Evolutionary conservation across 2,329 filamentous ascomycete species (phyloP).

Genomic region (Stemphylium lycopersici): DNA sequence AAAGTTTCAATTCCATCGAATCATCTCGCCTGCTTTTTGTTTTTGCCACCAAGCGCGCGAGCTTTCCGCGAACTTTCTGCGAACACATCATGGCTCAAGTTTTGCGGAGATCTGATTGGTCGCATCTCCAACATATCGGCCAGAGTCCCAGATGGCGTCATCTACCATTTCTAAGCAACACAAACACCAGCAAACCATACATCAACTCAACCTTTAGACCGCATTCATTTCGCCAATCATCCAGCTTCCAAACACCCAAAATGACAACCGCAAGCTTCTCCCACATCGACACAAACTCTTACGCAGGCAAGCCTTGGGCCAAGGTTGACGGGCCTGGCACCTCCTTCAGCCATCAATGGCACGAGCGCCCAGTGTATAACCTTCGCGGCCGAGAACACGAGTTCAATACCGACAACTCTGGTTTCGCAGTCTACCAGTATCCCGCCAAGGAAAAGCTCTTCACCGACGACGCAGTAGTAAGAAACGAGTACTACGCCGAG

Average conservation of each 20-base stretch:
- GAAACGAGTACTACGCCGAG: slow-evolving; percentile 65
- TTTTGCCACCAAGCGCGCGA: slow-evolving; percentile 8
- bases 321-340: slow-evolving; percentile 67
- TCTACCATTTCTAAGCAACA: slow-evolving; percentile 35
- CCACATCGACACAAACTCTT: slow-evolving; percentile 64
- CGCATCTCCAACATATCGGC: slow-evolving; percentile 16
- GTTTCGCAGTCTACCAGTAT: slow-evolving; percentile 62
- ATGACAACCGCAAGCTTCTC: slow-evolving; percentile 67
- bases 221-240: background rate
- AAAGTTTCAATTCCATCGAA: background rate
- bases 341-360: slow-evolving; percentile 59
- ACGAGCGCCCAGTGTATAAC: slow-evolving; percentile 59
- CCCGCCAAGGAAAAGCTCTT: slow-evolving; percentile 63
- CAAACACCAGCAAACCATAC: slow-evolving; percentile 19
- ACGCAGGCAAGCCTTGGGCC: slow-evolving; percentile 63
- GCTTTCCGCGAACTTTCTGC: background rate
- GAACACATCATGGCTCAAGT: background rate
- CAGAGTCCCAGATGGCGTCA: slow-evolving; percentile 27
- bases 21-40: background rate
- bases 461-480: slow-evolving; percentile 61
- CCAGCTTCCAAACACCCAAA: slow-evolving; percentile 27
- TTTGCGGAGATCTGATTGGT: slow-evolving; percentile 21
- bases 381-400: slow-evolving; percentile 58
- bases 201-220: slow-evolving; percentile 6
- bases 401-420: slow-evolving; percentile 64